Conservation (phyloP, 2,329 filamentous ascomycete genomes). For the Pseudogymnoascus sp. region DNA sequence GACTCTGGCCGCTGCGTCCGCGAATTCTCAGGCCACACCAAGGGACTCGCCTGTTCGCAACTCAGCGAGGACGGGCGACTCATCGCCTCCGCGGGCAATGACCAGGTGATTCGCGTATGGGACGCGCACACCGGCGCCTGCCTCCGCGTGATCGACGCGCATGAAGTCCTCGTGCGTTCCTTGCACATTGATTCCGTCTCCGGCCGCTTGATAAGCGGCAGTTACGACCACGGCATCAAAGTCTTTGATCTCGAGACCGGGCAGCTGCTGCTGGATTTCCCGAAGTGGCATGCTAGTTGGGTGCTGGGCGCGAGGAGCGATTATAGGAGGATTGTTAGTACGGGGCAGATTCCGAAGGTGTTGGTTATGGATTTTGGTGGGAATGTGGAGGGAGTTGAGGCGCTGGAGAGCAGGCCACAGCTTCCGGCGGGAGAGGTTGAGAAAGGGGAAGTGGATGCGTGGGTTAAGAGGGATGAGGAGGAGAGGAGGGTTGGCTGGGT, state of each 20-base stretch:
- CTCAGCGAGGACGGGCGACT: constrained; percentile 93
- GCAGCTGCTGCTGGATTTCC: constrained; percentile 71
- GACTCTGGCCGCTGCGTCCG: constrained; percentile 81
- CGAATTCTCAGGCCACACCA: constrained; percentile 83
- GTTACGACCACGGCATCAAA: constrained; percentile 92
- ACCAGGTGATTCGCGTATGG: constrained; percentile 93
- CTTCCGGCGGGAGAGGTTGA: neutral
- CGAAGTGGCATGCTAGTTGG: constrained; percentile 96
- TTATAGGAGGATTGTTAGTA: constrained; percentile 88
- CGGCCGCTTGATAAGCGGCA: constrained; percentile 79
- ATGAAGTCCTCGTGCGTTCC: constrained; percentile 78
- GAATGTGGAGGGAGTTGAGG: constrained; percentile 49
- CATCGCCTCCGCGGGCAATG: constrained; percentile 89
- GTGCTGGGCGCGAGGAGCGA: constrained; percentile 94
- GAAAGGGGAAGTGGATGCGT: neutral
- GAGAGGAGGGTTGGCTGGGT: neutral
- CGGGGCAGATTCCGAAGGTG: constrained; percentile 87
- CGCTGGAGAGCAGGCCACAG: constrained; percentile 41
- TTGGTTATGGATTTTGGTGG: constrained; percentile 87
- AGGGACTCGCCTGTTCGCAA: constrained; percentile 90
- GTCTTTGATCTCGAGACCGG: constrained; percentile 85
- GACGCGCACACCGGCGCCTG: constrained; percentile 85
- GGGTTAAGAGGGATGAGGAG: neutral
- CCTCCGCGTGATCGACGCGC: constrained; percentile 71
- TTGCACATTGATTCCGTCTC: constrained; percentile 85